Conservation (phyloP, 2,329 filamentous ascomycete species). For the Penicillium sclerotigenum region DNA sequence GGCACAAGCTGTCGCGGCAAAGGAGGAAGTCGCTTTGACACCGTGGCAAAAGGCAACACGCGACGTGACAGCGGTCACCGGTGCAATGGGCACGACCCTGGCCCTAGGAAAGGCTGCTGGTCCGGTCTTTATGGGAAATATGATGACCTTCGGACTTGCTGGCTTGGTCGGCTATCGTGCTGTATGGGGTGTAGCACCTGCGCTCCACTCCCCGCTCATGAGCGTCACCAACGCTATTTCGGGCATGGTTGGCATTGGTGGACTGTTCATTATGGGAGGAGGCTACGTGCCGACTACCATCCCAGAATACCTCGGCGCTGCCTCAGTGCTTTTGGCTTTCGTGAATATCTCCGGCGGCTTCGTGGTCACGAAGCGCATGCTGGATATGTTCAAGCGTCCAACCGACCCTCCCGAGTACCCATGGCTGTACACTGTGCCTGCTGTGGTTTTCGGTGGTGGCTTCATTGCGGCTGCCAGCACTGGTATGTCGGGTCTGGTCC, state of each 20-base stretch:
- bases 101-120: conserved; percentile 77
- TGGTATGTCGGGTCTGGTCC: conserved; percentile 77
- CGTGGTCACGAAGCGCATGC: conserved; percentile 87
- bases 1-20: conserved; percentile 46
- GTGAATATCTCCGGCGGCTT: conserved; percentile 88
- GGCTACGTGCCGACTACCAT: conserved; percentile 74
- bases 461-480: conserved; percentile 77
- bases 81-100: conserved; percentile 71
- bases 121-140: conserved; percentile 82
- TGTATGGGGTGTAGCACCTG: conserved; percentile 81
- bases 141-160: conserved; percentile 79
- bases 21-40: conserved; percentile 64
- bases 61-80: conserved; percentile 71
- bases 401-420: conserved; percentile 86
- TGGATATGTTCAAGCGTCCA: conserved; percentile 84
- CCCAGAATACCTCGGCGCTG: conserved; percentile 72
- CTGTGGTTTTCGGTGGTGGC: conserved; percentile 72
- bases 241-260: conserved; percentile 84
- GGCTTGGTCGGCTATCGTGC: conserved; percentile 84
- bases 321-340: conserved; percentile 79
- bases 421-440: conserved; percentile 80
- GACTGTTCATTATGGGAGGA: conserved; percentile 83
- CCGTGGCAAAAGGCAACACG: conserved; percentile 78
- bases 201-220: conserved; percentile 85
- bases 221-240: conserved; percentile 91